These are phyloP conservation scores for Phyllosticta citribraziliensis DNA, from an alignment of 2,329 filamentous ascomycete genomes.

Conservation along the genomic window DNA sequence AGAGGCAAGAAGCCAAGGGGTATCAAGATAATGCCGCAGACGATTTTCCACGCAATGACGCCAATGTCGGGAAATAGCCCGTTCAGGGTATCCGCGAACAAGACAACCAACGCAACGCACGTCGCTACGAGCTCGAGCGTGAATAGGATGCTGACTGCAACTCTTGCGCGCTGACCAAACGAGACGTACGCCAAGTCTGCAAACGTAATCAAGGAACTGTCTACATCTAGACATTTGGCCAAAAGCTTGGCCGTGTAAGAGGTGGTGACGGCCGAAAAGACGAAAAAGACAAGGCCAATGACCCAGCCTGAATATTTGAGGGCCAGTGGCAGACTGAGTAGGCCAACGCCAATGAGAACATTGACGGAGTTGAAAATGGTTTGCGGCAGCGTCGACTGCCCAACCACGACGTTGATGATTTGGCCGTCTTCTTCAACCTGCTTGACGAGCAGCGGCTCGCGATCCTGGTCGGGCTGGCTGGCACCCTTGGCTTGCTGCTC, in stretches of 20 bases:
- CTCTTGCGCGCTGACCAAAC: constrained; percentile 71
- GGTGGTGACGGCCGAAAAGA: constrained; percentile 65
- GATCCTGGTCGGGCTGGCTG: constrained; percentile 35
- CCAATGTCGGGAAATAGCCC: constrained; percentile 64
- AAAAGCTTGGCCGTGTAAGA: constrained; percentile 78
- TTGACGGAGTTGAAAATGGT: constrained; percentile 96
- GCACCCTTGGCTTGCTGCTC: constrained; percentile 36
- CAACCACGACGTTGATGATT: constrained; percentile 73
- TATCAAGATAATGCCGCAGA: constrained; percentile 69
- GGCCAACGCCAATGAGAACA: constrained; percentile 78
- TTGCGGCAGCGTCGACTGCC: constrained; percentile 90
- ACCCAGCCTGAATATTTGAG: constrained; percentile 85
- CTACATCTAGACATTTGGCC: constrained; percentile 79
- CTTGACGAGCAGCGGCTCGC: constrained; percentile 75
- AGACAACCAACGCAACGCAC: constrained; percentile 78
- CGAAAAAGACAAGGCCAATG: constrained; percentile 64
- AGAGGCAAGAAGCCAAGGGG: constrained; percentile 79
- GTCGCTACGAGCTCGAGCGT: constrained; percentile 78
- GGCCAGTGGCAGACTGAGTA: constrained; percentile 80
- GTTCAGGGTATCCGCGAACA: constrained; percentile 90
- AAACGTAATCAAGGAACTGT: constrained; percentile 81
- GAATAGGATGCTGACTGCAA: constrained; percentile 78
- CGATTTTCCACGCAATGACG: constrained; percentile 69
- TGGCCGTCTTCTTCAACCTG: constrained; percentile 79
- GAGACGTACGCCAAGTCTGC: constrained; percentile 87